Base-by-base conservation (phyloP, 148 eudicot species). In the Chenopodium quinoa region DNA sequence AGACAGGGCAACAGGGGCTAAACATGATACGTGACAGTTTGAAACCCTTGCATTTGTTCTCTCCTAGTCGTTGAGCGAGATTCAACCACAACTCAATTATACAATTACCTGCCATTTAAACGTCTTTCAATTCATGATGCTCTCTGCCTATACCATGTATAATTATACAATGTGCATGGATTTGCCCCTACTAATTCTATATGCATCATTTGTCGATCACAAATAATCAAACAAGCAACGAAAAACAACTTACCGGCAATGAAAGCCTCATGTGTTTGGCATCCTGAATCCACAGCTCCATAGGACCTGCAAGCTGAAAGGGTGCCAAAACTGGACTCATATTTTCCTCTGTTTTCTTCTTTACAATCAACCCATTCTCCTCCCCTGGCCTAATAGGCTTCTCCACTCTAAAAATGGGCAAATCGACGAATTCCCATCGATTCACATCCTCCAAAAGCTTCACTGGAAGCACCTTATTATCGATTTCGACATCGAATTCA, bases 271-370 rank as follows among this genome's bases (percentile, higher is more conserved):
- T 91, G 67, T 92, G 88, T 83, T 92, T 91, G n/a, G 87, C 97
- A 81, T 92, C 97, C 87, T 90, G 95, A 82, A 89, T 91, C 97
- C 97, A 93, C 11, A 95, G 88, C 82, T 95, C 99, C 97, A 95
- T 95, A 12, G 99, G 99, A 76, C 97, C 97, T 0, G 97, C 97
- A 76, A 95, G 89, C 88, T 95, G 97, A 81, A 95, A 95, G 1
- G 99, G 99, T 25, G 97, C 92, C 84, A 96, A 85, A 82, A 92
- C 95, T 0, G 97, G 95, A 80, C 84, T 84, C 68, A 80, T 74
- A 23, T 79, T 84, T 34, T 86, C 87, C 40, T 73, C 80, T 78
- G 50, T 44, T 17, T 68, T 78, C 75, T 76, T 71, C 78, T 52
- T 91, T 75, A 87, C 91, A 44, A 93, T 83, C 88, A 93, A 88